Conservation (phyloP, 2,329 filamentous ascomycete genomes). For the Fusarium burgessii region DNA sequence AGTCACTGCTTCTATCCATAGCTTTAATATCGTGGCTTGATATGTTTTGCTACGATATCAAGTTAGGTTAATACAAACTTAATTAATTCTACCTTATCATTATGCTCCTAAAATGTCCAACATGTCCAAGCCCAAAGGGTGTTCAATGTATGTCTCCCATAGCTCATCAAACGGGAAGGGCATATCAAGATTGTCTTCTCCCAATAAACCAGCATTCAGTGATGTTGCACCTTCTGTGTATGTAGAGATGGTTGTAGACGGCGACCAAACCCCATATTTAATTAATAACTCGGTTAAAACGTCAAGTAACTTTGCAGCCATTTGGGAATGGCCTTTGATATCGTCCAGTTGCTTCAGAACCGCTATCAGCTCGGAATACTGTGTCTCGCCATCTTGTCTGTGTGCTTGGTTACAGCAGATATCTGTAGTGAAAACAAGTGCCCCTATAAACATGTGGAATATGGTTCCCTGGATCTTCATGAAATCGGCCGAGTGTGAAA, state of each 20-base stretch:
- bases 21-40: no score
- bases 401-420: not conserved
- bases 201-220: accelerated
- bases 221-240: not conserved
- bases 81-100: no score
- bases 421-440: not conserved
- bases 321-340: not conserved
- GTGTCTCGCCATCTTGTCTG: not conserved
- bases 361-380: not conserved
- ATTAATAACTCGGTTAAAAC: not conserved
- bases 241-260: not conserved
- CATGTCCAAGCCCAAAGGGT: not conserved
- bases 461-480: conserved; percentile 5
- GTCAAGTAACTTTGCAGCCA: not conserved
- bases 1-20: no score
- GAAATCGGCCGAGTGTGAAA: not conserved
- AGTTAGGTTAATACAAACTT: no score
- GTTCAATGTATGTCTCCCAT: not conserved
- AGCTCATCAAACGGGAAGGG: not conserved
- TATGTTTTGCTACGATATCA: no score
- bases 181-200: not conserved
- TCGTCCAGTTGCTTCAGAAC: not conserved
- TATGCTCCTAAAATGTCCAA: not conserved
- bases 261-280: not conserved
- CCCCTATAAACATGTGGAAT: conserved; percentile 1